These are phyloP conservation scores for Trametes maxima DNA, from an alignment of 768 basidiomycete genomes.

Conservation along the genomic window DNA sequence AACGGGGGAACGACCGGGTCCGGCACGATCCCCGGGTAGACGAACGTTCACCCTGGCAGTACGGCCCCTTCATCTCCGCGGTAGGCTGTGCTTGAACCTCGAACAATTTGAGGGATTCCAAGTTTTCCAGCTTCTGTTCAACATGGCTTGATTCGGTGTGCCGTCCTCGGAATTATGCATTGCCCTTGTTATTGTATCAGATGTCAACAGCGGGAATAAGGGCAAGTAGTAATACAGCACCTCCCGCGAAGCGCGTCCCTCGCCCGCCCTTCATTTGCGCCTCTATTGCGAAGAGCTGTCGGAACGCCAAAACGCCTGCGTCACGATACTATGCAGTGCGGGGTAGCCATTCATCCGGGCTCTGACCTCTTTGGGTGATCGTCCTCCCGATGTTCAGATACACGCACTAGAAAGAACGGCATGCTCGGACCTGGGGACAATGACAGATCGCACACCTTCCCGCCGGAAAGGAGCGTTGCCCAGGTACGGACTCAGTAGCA, in stretches of 20 bases:
- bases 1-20: neutral
- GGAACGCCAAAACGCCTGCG: neutral
- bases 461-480: neutral
- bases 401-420: conserved; percentile 2
- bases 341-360: neutral
- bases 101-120: too few relatives aligned
- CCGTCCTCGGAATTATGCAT: too few relatives aligned
- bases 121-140: too few relatives aligned
- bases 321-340: neutral
- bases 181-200: too few relatives aligned
- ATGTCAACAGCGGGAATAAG: neutral
- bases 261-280: neutral
- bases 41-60: neutral
- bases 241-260: conserved; percentile 4
- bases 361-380: neutral
- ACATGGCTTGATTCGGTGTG: too few relatives aligned
- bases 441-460: neutral
- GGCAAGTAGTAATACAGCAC: neutral
- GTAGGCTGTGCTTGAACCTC: neutral
- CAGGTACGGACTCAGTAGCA: neutral
- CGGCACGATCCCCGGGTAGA: conserved; percentile 1
- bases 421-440: conserved; percentile 5
- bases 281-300: neutral
- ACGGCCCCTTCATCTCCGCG: neutral
- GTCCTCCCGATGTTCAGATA: neutral